A percentile compares a stretch with the other conserved stretches of the same genome.
phyloP scores from a whole-genome alignment of 1,284 basidiomycete species.

The Fomitopsis pinicola region DNA sequence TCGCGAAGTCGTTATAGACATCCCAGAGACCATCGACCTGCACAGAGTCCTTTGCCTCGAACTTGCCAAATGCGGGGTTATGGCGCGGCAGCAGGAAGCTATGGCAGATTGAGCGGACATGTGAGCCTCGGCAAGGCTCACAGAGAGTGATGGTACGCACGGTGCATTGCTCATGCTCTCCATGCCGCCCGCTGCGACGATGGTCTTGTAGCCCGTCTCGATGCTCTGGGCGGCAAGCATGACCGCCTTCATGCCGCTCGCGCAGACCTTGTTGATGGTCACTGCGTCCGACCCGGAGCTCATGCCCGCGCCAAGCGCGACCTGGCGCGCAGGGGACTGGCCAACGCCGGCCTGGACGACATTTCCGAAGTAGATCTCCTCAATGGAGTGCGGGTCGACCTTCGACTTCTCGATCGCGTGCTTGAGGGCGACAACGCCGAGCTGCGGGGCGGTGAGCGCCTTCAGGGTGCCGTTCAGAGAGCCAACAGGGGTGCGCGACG shows the following conservation, averaged over 20 bases:
- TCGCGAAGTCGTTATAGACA: slow-evolving; percentile 92
- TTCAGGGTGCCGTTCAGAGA: slow-evolving; percentile 91
- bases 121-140: not conserved
- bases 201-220: slow-evolving; percentile 78
- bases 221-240: slow-evolving; percentile 93
- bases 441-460: slow-evolving; percentile 84
- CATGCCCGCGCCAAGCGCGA: slow-evolving; percentile 85
- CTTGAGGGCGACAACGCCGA: slow-evolving; percentile 88
- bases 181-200: slow-evolving; percentile 94
- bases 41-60: slow-evolving; percentile 84
- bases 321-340: slow-evolving; percentile 94
- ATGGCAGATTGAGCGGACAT: not conserved
- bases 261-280: slow-evolving; percentile 99
- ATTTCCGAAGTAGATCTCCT: slow-evolving; percentile 97
- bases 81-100: slow-evolving; percentile 92
- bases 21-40: slow-evolving; percentile 95
- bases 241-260: slow-evolving; percentile 92
- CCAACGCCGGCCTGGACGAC: slow-evolving; percentile 95
- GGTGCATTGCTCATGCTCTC: slow-evolving; percentile 98
- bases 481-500: slow-evolving; percentile 92
- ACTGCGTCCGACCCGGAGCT: slow-evolving; percentile 89
- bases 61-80: slow-evolving; percentile 87
- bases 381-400: slow-evolving; percentile 77
- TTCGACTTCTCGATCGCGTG: slow-evolving; percentile 81
- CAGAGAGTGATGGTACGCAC: slow-evolving; percentile 43